These are phyloP conservation scores for Hypomyces perniciosus DNA, from an alignment of 2,329 filamentous ascomycete species.

Conservation along the genomic window DNA sequence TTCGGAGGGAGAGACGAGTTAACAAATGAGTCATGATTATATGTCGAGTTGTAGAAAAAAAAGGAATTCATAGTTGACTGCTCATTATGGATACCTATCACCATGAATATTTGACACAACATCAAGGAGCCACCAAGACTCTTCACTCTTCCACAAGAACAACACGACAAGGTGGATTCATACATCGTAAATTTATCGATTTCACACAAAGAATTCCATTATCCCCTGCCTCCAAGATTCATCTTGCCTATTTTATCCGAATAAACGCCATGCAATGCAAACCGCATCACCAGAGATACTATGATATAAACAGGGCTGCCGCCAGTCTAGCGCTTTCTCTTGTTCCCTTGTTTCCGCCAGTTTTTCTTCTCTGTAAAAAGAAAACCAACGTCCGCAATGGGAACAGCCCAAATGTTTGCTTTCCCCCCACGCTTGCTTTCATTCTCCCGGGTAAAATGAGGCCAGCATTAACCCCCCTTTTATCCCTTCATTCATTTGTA, in stretches of 20 bases:
- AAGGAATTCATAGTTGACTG: background rate
- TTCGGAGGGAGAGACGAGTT: background rate
- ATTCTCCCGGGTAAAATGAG: background rate
- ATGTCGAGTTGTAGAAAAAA: background rate
- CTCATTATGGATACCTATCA: background rate
- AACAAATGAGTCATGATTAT: slow-evolving; percentile 17
- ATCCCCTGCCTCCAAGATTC: slow-evolving; percentile 15
- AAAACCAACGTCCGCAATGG: background rate
- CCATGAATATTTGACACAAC: too few relatives aligned
- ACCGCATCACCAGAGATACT: slow-evolving; percentile 28
- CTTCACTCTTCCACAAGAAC: too few relatives aligned
- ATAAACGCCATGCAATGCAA: slow-evolving; percentile 35
- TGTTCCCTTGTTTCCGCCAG: background rate
- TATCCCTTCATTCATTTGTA: background rate
- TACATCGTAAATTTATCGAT: slow-evolving; percentile 9
- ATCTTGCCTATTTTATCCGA: slow-evolving; percentile 25
- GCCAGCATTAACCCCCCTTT: background rate
- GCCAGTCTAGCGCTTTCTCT: slow-evolving; percentile 11
- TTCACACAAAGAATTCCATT: slow-evolving; percentile 21
- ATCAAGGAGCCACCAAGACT: too few relatives aligned
- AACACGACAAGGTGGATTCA: background rate
- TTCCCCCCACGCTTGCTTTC: background rate
- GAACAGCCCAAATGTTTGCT: background rate
- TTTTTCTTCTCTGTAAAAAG: background rate
- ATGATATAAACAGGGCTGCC: slow-evolving; percentile 8